Conservation (phyloP, 192 early-diverging fungal species). For the Jimgerdemannia lactiflua region DNA sequence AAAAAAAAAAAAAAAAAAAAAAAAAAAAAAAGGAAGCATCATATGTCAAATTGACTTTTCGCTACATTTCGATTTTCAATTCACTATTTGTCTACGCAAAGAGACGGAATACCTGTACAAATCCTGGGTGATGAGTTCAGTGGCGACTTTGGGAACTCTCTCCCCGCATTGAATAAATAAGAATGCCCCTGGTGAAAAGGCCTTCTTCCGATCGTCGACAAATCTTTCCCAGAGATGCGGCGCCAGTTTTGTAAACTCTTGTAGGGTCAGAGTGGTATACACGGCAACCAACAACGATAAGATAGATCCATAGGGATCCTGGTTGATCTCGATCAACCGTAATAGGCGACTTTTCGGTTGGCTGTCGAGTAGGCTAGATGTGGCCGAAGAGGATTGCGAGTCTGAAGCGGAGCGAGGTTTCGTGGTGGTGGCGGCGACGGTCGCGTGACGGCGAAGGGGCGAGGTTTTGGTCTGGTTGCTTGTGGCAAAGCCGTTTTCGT, state of each 20-base stretch:
- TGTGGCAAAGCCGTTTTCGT: too few species aligned
- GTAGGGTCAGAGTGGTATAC: conserved; percentile 36
- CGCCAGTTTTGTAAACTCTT: conserved; percentile 35
- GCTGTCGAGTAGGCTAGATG: conserved; percentile 2
- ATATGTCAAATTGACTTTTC: too few species aligned
- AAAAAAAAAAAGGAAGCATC: too few species aligned
- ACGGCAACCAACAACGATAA: conserved; percentile 50
- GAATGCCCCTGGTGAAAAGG: conserved; percentile 44
- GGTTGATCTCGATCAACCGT: conserved; percentile 30
- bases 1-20: too few species aligned
- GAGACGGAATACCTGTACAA: conserved; percentile 41
- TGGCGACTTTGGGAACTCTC: conserved; percentile 38
- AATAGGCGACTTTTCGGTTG: conserved; percentile 25
- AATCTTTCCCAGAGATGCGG: conserved; percentile 45
- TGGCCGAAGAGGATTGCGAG: conserved; percentile 4
- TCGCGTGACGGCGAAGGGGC: too few species aligned
- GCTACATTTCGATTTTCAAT: neutral
- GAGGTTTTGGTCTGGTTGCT: too few species aligned
- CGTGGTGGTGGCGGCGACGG: neutral
- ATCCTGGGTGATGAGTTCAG: conserved; percentile 38
- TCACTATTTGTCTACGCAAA: neutral
- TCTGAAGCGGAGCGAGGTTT: neutral
- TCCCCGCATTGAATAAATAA: conserved; percentile 57
- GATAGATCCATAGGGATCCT: conserved; percentile 40
- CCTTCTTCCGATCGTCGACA: conserved; percentile 39